phyloP scores from a whole-genome alignment of 768 basidiomycete species.

The Podaxis sp. region DNA sequence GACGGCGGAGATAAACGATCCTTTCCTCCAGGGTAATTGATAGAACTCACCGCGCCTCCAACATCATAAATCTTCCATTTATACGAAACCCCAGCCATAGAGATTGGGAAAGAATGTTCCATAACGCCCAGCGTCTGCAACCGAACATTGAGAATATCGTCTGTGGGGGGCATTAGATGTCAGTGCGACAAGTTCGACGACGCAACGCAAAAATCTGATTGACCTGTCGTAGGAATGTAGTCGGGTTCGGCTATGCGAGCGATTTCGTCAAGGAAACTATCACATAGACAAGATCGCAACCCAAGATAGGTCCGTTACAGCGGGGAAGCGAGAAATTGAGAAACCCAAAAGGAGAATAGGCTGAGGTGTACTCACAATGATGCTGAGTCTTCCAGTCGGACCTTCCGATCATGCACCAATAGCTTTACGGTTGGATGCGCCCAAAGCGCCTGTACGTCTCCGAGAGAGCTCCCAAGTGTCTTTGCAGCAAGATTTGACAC shows the following conservation, averaged over 20 bases:
- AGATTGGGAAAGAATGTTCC: constrained; percentile 70
- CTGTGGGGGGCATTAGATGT: constrained; percentile 28
- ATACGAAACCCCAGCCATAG: constrained; percentile 56
- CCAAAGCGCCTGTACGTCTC: constrained; percentile 65
- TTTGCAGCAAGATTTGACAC: constrained; percentile 52
- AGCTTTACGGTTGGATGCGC: constrained; percentile 58
- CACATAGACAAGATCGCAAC: neutral
- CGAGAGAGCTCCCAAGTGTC: constrained; percentile 42
- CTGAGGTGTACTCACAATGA: constrained; percentile 50
- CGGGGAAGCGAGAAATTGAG: constrained; percentile 3
- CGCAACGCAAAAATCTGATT: constrained; percentile 4
- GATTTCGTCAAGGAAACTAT: constrained; percentile 66
- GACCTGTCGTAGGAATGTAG: constrained; percentile 70
- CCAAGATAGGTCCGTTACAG: constrained; percentile 7
- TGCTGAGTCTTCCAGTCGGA: constrained; percentile 72
- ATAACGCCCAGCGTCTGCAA: constrained; percentile 77
- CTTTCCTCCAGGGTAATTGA: neutral
- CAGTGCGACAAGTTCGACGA: neutral
- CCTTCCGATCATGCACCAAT: constrained; percentile 50
- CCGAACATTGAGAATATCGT: constrained; percentile 75
- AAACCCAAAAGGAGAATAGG: neutral
- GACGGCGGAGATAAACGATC: neutral
- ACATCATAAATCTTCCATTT: constrained; percentile 83
- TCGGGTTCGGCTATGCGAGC: constrained; percentile 63
- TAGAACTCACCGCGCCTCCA: constrained; percentile 65